Evolutionary conservation across 352 stramenopile genomes (phyloP), one percentile per base, ranked within the genome.

Genomic region (Phytophthora uliginosa): DNA sequence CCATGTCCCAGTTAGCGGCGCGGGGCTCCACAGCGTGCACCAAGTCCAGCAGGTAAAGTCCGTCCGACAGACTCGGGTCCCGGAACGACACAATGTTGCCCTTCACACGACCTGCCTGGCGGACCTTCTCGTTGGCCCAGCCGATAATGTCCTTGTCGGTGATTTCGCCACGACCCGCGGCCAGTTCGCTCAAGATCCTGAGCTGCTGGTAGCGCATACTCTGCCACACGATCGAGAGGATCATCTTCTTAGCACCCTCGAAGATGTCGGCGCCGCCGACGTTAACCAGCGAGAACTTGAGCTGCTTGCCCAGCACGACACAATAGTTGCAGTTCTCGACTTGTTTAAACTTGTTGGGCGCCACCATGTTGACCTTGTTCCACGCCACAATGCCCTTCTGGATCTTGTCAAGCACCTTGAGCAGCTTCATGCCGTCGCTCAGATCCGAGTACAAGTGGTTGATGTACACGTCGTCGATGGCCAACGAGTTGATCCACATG

Each of bases 401-500:
- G 59, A 98, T 93, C 69, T 94, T 92, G 61, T 98, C 93, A 33
- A 96, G 81, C 18, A 97, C 81, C 75, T 98, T 95, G 24, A 98
- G 84, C 18, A 98, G 81, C 65, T 91, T 92, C 68, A 97, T 83
- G 22, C 94, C 94, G 69, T 98, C 90, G 59, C 86, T 80, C 54
- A 98, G 56, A 63, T 98, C 94, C 24, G 83, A 85, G 73, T 97
- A 98, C 66, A 98, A 79, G 78, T 98, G 93, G 77, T 96, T 96
- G 72, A 94, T 89, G 75, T 95, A 94, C 66, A 95, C 82, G 20
- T 94, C 91, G 50, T 96, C 88, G 52, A 98, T 93, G 24, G 80
- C 91, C 36, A 98, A 72, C 52, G 93, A 98, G 83, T 98, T 98
- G 68, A 98, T 97, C 94, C 94, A 98, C 91, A 97, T 93, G 31